Evolutionary conservation across 441 rosid species (phyloP).

Genomic region (Aleurites moluccanus): DNA sequence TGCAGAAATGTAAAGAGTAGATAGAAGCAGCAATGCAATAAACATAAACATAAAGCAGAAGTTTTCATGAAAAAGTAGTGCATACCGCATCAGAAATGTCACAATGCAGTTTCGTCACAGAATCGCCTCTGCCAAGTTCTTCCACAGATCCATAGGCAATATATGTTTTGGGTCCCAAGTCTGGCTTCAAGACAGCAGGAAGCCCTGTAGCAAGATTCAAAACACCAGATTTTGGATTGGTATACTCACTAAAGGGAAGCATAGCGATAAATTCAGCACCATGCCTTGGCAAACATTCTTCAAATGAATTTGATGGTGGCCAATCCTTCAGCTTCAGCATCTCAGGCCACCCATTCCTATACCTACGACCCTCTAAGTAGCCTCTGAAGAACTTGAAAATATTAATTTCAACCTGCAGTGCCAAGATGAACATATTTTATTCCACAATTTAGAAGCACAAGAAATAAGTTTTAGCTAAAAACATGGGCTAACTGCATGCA

Average conservation of each 20-base stretch:
- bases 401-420: slow-evolving; percentile 46
- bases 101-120: slow-evolving; percentile 90
- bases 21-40: slow-evolving; percentile 2
- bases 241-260: slow-evolving; percentile 78
- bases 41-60: slow-evolving; percentile 1
- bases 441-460: neutral
- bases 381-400: slow-evolving; percentile 67
- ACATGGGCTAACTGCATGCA: neutral
- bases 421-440: slow-evolving; percentile 5
- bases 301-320: slow-evolving; percentile 72
- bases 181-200: slow-evolving; percentile 62
- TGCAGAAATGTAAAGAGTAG: neutral
- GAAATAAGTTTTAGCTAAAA: neutral
- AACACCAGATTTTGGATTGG: slow-evolving; percentile 61
- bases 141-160: slow-evolving; percentile 74
- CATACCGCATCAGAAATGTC: slow-evolving; percentile 96
- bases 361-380: slow-evolving; percentile 50
- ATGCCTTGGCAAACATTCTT: slow-evolving; percentile 72
- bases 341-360: slow-evolving; percentile 53
- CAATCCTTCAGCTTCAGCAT: slow-evolving; percentile 83
- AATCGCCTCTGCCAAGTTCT: slow-evolving; percentile 91
- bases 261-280: slow-evolving; percentile 60
- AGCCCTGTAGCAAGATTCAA: slow-evolving; percentile 63
- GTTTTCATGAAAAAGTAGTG: neutral
- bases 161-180: slow-evolving; percentile 90